Percentiles rank a stretch among this genome's conserved stretches.
These are phyloP conservation scores for Xylaria telfairii DNA, from an alignment of 495 filamentous ascomycete species.

Conservation along the genomic window DNA sequence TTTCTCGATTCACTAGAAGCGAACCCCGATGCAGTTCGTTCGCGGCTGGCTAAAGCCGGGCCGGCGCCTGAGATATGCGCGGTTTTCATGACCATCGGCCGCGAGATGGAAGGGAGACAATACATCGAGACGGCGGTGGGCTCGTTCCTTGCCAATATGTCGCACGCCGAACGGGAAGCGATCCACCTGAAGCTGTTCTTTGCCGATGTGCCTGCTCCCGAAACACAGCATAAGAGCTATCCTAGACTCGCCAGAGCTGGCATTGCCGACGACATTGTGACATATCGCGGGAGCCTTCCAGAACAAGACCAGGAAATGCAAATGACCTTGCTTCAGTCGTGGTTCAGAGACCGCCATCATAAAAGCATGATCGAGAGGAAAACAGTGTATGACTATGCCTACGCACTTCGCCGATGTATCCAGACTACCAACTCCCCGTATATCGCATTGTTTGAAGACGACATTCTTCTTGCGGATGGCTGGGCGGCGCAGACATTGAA, in stretches of 20 bases:
- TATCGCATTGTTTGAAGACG: constrained; percentile 56
- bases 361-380: constrained; percentile 39
- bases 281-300: constrained; percentile 34
- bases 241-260: constrained; percentile 25
- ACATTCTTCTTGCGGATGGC: constrained; percentile 54
- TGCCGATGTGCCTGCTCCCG: constrained; percentile 39
- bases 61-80: constrained; percentile 42
- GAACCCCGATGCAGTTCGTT: constrained; percentile 21
- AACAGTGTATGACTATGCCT: constrained; percentile 51
- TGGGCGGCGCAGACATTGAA: constrained; percentile 52
- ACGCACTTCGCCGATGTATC: constrained; percentile 48
- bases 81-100: constrained; percentile 44
- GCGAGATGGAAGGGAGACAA: constrained; percentile 38
- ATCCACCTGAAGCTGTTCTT: constrained; percentile 45
- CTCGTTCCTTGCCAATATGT: constrained; percentile 46
- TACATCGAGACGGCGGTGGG: constrained; percentile 46
- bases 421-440: constrained; percentile 48
- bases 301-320: constrained; percentile 27
- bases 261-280: constrained; percentile 38
- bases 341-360: constrained; percentile 35
- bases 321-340: constrained; percentile 33
- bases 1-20: constrained; percentile 37
- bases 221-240: constrained; percentile 39
- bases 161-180: constrained; percentile 40
- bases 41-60: constrained; percentile 34